Evolutionary conservation across 192 early-diverging fungal species (phyloP), one percentile per base, ranked within the genome.

Genomic region (Obelidium mucronatum): DNA sequence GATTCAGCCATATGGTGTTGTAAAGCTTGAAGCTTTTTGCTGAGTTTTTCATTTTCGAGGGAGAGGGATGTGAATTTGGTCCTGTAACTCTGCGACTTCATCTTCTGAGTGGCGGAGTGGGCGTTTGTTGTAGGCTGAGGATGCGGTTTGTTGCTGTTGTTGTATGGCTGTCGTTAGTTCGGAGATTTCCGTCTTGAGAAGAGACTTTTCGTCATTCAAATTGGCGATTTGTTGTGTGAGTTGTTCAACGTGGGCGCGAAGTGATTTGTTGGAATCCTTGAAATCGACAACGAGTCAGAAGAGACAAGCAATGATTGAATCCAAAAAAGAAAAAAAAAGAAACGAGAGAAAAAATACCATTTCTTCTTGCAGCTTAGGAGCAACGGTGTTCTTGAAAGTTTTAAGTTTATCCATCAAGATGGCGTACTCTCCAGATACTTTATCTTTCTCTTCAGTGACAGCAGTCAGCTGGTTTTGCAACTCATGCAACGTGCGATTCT

Each of bases 301-400:
- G 17, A 19, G 33, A 28, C 35, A 31, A 4, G 72, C 62, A 30
- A 35, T 37, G 22, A 8, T 22, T 22, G 11, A 51, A 51, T 13
- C 48, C 8, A 74, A 31, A 2, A 40, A 52, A 40, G 26, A 34
- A 35, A 3, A n/a, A n/a, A n/a, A n/a, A n/a, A n/a, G n/a, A n/a
- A 62, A 28, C 26, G 15, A 44, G 40, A 64, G 35, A 48, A 65
- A 39, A 2, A n/a, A 28, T 67, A 85, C 84, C 59, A 93, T 92
- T 67, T 98, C 95, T 13, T 89, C 91, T 77, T 95, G 93, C 60
- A 97, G 84, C 81, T 93, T 92, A 15, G 94, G 89, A 37, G 86
- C 90, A 2, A 97, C 78, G 0, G 92, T 90, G 36, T 90, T 92
- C 75, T 95, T 96, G 86, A 96, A 91, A 31, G 84, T 90, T 1